These are phyloP conservation scores for Neonothopanus nambi DNA, from an alignment of 1,284 basidiomycete genomes.

Conservation along the genomic window DNA sequence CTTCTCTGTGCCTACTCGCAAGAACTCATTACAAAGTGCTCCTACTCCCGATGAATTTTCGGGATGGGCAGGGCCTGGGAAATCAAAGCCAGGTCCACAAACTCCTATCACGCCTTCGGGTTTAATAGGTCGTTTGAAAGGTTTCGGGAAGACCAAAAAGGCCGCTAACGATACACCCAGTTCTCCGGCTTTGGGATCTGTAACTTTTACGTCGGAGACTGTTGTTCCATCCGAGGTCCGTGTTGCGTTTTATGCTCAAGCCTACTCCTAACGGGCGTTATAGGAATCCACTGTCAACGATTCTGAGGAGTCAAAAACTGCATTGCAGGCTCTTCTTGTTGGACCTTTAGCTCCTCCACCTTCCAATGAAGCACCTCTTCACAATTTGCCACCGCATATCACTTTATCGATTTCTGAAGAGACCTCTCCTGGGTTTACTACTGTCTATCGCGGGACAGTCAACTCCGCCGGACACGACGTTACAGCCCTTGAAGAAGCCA, in stretches of 20 bases:
- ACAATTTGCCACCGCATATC: constrained; percentile 65
- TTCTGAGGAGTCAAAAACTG: constrained; percentile 38
- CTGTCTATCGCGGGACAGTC: constrained; percentile 73
- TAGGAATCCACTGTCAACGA: constrained; percentile 20
- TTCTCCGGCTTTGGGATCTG: constrained; percentile 17
- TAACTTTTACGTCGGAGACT: constrained; percentile 25
- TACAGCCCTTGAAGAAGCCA: constrained; percentile 69
- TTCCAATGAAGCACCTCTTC: constrained; percentile 70
- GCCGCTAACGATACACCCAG: constrained; percentile 21
- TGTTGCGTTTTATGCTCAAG: constrained; percentile 7
- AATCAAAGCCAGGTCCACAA: constrained; percentile 32
- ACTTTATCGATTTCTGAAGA: constrained; percentile 85
- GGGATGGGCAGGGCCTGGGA: constrained; percentile 47
- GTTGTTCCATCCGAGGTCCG: constrained; percentile 32
- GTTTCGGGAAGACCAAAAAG: constrained; percentile 66
- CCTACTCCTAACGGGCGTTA: not conserved
- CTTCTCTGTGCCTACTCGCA: constrained; percentile 46
- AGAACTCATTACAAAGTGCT: constrained; percentile 40
- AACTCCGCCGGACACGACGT: constrained; percentile 57
- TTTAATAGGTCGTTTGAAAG: constrained; percentile 80
- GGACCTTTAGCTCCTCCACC: constrained; percentile 71
- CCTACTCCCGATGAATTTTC: constrained; percentile 54
- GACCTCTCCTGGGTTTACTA: constrained; percentile 75
- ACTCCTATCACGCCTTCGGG: constrained; percentile 60
- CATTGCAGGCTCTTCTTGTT: constrained; percentile 68